These are phyloP conservation scores for Pouteria glomerata DNA, from an alignment of 148 eudicot genomes.

Conservation along the genomic window DNA sequence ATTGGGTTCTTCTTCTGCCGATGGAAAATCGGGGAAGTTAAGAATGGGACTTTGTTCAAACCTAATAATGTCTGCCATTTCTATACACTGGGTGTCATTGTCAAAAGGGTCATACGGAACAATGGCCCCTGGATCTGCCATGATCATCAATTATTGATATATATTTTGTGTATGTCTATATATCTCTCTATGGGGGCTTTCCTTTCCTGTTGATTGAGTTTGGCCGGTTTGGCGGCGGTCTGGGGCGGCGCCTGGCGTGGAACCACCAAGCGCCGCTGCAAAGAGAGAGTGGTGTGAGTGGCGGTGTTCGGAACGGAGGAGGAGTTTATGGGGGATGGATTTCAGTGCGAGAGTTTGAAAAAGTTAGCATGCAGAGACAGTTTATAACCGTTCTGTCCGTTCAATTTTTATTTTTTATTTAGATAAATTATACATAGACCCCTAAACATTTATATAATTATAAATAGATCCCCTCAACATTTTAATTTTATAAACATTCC, in stretches of 20 bases:
- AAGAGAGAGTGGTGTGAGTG: too few species aligned
- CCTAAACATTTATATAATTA: too few species aligned
- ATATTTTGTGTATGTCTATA: background rate
- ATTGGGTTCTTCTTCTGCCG: background rate
- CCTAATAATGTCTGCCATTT: background rate
- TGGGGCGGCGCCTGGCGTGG: slow-evolving; percentile 8
- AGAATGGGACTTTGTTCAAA: slow-evolving; percentile 4
- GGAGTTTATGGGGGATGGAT: too few species aligned
- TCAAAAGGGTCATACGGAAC: background rate
- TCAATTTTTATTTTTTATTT: too few species aligned
- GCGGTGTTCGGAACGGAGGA: too few species aligned
- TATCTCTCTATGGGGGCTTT: background rate
- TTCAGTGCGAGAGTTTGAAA: too few species aligned
- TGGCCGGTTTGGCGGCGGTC: background rate
- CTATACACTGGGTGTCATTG: background rate
- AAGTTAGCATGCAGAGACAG: too few species aligned
- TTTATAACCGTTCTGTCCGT: too few species aligned
- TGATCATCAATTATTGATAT: background rate
- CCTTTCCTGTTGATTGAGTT: background rate
- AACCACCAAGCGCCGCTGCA: slow-evolving; percentile 15
- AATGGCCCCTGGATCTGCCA: background rate
- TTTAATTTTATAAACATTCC: too few species aligned
- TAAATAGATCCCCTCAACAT: too few species aligned
- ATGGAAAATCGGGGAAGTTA: background rate
- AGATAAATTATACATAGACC: too few species aligned